Percentiles rank a stretch among this genome's conserved stretches.
These are phyloP conservation scores for Rhododendron kiyosumense DNA, from an alignment of 148 eudicot species.

Conservation along the genomic window DNA sequence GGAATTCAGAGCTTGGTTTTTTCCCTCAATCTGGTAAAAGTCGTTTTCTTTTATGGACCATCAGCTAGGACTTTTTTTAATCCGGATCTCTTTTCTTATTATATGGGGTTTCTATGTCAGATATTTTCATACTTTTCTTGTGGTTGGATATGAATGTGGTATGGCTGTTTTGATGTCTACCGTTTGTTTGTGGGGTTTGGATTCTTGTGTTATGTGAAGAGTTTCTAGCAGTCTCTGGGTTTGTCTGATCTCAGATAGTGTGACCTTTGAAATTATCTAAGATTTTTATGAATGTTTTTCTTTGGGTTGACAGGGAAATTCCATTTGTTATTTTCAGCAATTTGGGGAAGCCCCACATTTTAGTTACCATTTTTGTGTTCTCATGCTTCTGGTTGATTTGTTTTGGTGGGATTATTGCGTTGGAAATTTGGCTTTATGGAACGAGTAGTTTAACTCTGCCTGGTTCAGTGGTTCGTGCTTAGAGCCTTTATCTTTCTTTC, in stretches of 20 bases:
- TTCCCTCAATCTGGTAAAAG: background rate
- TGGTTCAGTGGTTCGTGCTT: too few species aligned
- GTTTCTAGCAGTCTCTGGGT: constrained; percentile 33
- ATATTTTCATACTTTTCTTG: constrained; percentile 24
- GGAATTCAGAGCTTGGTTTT: background rate
- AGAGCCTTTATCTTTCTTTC: too few species aligned
- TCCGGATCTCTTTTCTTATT: constrained; percentile 5
- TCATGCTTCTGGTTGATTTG: background rate
- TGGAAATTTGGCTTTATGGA: background rate
- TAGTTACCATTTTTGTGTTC: background rate
- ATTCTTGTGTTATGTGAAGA: constrained; percentile 19
- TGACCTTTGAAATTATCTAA: constrained; percentile 6
- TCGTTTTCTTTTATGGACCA: background rate
- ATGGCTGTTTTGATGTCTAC: constrained; percentile 24
- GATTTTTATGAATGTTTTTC: background rate
- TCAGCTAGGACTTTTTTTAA: background rate
- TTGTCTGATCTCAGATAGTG: constrained; percentile 5
- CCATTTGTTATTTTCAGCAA: background rate
- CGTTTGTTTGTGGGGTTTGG: constrained; percentile 19
- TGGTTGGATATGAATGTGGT: constrained; percentile 38
- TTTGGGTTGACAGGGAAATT: background rate
- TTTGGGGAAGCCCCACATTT: background rate
- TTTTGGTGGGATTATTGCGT: background rate
- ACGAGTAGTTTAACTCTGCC: background rate
- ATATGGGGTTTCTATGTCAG: constrained; percentile 7